These are phyloP conservation scores for Vitis vinifera DNA, from an alignment of 164 flowering plant species.

Conservation along the genomic window DNA sequence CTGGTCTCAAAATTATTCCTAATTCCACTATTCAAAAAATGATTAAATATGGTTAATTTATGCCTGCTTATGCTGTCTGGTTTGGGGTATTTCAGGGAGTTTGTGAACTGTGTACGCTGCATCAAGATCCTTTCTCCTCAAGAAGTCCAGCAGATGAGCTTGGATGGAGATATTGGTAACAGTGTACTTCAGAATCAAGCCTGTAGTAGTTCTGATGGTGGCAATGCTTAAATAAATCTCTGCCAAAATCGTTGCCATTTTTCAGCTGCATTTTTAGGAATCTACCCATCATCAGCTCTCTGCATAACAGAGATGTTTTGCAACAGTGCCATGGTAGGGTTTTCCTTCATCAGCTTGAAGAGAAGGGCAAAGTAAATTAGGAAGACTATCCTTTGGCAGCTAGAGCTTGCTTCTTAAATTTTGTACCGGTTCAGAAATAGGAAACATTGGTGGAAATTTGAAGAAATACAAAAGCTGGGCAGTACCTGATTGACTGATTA, in stretches of 20 bases:
- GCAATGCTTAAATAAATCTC: conserved; percentile 33
- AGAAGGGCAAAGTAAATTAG: not conserved
- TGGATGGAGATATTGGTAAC: conserved; percentile 85
- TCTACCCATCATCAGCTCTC: too few relatives aligned
- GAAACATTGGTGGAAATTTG: not conserved
- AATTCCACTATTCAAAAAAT: not conserved
- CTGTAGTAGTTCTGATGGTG: conserved; percentile 92
- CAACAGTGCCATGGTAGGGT: too few relatives aligned
- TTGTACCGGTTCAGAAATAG: not conserved
- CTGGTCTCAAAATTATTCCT: too few relatives aligned
- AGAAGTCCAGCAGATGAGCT: conserved; percentile 96
- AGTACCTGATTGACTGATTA: not conserved
- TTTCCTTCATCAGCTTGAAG: too few relatives aligned
- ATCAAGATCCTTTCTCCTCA: conserved; percentile 91
- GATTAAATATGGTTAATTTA: not conserved
- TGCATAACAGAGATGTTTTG: not conserved
- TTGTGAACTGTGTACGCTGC: conserved; percentile 84
- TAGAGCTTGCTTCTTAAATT: not conserved
- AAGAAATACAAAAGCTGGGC: not conserved
- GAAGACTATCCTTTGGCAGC: not conserved
- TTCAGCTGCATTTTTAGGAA: not conserved
- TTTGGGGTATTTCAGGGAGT: conserved; percentile 60
- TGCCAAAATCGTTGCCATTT: not conserved
- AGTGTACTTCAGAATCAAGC: conserved; percentile 77
- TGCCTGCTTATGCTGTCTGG: not conserved